Conservation (phyloP, 805 yeast species). For the Maudiozyma bulderi region DNA sequence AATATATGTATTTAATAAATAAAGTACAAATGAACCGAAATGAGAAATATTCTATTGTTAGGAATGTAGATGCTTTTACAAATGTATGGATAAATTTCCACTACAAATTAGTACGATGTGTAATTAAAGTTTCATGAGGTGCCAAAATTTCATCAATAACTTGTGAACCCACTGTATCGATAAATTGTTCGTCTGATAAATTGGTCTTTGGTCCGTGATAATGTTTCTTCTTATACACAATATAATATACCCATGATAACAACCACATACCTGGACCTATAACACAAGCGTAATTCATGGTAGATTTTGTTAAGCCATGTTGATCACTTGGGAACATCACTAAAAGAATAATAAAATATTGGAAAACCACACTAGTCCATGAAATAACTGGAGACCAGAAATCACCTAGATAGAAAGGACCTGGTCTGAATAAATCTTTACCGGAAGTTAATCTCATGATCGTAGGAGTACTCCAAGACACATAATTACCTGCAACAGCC, state of each 20-base stretch:
- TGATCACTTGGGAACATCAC: constrained; percentile 50
- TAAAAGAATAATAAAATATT: constrained; percentile 43
- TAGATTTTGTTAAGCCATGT: constrained; percentile 24
- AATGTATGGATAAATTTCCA: background rate
- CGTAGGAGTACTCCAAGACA: constrained; percentile 36
- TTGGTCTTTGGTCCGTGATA: constrained; percentile 47
- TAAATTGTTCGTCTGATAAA: constrained; percentile 23
- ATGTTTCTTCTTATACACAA: constrained; percentile 40
- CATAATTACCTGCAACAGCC: constrained; percentile 34
- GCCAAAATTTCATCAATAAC: constrained; percentile 18
- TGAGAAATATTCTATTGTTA: too few species aligned
- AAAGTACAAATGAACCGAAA: too few species aligned
- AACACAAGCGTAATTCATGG: constrained; percentile 67
- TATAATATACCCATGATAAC: constrained; percentile 44
- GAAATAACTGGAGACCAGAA: constrained; percentile 37
- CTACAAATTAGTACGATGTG: background rate
- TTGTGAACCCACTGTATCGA: constrained; percentile 21
- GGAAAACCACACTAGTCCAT: constrained; percentile 41
- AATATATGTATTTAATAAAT: too few species aligned
- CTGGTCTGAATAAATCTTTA: constrained; percentile 46
- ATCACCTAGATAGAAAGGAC: constrained; percentile 56
- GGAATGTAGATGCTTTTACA: background rate
- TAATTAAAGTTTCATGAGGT: background rate
- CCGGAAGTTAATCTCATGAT: constrained; percentile 36
- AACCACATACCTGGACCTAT: constrained; percentile 56